Conservation (phyloP, 768 basidiomycete genomes). For the Serendipita sp. region DNA sequence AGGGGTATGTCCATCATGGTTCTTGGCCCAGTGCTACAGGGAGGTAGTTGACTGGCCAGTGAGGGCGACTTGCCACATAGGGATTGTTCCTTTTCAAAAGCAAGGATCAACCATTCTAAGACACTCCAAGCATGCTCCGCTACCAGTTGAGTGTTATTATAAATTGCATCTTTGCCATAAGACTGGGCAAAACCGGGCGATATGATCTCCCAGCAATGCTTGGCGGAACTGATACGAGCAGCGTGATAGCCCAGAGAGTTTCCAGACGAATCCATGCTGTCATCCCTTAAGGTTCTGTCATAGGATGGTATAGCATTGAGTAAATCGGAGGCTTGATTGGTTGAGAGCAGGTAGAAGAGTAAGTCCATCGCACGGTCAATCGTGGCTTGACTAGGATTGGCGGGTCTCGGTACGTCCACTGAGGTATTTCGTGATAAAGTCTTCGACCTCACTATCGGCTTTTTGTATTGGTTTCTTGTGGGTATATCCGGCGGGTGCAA, state of each 20-base stretch:
- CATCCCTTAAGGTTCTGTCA: background rate
- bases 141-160: background rate
- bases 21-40: background rate
- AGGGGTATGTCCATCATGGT: slow-evolving; percentile 1
- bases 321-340: background rate
- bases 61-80: background rate
- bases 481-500: background rate
- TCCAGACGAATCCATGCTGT: background rate
- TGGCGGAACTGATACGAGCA: background rate
- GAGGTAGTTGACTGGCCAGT: background rate
- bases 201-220: background rate
- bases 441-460: background rate
- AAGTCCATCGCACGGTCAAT: background rate
- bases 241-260: background rate
- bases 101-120: background rate
- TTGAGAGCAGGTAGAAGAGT: background rate
- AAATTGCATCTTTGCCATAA: background rate
- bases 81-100: background rate
- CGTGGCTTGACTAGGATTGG: background rate
- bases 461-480: background rate
- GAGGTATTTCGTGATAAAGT: background rate
- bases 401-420: too few species aligned
- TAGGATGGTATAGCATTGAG: background rate
- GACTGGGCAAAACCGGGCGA: background rate
- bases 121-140: background rate